A percentile compares a stretch with the other conserved stretches of the same genome.
phyloP scores from a whole-genome alignment of 2,329 filamentous ascomycete species.

The Dactylellina sp. region DNA sequence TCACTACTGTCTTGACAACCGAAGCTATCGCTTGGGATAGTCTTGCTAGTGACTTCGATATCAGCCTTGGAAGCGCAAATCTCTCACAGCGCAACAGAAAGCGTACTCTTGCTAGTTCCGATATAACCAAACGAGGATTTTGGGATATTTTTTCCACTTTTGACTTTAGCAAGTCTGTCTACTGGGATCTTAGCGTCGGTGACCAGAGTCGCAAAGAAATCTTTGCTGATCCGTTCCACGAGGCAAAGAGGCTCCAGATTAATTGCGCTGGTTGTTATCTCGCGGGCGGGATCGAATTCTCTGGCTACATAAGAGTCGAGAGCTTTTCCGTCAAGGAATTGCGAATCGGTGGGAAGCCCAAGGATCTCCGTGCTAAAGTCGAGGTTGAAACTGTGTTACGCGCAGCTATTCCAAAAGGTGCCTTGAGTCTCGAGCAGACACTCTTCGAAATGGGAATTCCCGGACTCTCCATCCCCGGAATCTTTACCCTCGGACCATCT shows the following conservation, averaged over 20 bases:
- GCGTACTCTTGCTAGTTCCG: slow-evolving; percentile 6
- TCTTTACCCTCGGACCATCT: slow-evolving; percentile 58
- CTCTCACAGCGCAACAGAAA: slow-evolving; percentile 18
- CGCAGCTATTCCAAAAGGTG: slow-evolving; percentile 17
- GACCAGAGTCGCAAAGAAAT: slow-evolving; percentile 18
- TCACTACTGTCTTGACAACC: slow-evolving; percentile 31
- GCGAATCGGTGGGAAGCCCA: slow-evolving; percentile 45
- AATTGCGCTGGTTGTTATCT: slow-evolving; percentile 57
- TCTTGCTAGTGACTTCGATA: slow-evolving; percentile 46
- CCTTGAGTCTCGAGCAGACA: slow-evolving; percentile 32
- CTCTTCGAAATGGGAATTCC: slow-evolving; percentile 54
- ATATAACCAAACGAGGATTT: slow-evolving; percentile 49
- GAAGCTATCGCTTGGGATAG: slow-evolving; percentile 43
- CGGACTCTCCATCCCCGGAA: slow-evolving; percentile 55
- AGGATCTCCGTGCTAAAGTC: slow-evolving; percentile 49
- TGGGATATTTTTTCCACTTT: slow-evolving; percentile 43
- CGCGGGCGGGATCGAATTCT: slow-evolving; percentile 54
- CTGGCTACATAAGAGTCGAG: slow-evolving; percentile 56
- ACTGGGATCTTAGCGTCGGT: slow-evolving; percentile 50
- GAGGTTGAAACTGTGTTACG: slow-evolving; percentile 37
- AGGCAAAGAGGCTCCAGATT: slow-evolving; percentile 33
- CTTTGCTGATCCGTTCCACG: slow-evolving; percentile 33
- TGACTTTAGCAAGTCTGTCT: slow-evolving; percentile 42
- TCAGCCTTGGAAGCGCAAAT: slow-evolving; percentile 44
- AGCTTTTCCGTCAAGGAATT: slow-evolving; percentile 52